A percentile compares a stretch with the other conserved stretches of the same genome.
Conservation (phyloP, 768 basidiomycete genomes). For the Collybiopsis confluens region DNA sequence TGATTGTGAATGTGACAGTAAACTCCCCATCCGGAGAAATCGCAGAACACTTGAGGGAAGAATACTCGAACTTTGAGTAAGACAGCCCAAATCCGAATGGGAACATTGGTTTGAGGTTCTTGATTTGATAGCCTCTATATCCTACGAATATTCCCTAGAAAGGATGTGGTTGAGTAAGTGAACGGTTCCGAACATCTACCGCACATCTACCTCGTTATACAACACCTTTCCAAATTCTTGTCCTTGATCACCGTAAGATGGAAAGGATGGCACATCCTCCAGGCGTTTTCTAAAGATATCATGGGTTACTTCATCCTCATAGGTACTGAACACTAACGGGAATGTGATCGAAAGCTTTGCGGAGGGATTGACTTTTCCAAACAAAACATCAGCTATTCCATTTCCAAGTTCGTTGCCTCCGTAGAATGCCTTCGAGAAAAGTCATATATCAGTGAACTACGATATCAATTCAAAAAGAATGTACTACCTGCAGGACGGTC, state of each 20-base stretch:
- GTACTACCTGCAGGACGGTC: constrained; percentile 35
- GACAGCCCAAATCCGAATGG: constrained; percentile 58
- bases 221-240: constrained; percentile 40
- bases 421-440: constrained; percentile 38
- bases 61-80: constrained; percentile 55
- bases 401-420: constrained; percentile 54
- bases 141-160: constrained; percentile 45
- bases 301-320: background rate
- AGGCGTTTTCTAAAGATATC: constrained; percentile 33
- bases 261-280: constrained; percentile 48
- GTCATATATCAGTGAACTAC: background rate
- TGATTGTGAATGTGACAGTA: constrained; percentile 38
- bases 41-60: constrained; percentile 30
- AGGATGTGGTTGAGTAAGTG: constrained; percentile 2
- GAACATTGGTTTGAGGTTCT: constrained; percentile 41
- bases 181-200: constrained; percentile 6
- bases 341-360: constrained; percentile 55
- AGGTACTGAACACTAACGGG: constrained; percentile 30
- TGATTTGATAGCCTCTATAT: constrained; percentile 47
- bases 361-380: constrained; percentile 56
- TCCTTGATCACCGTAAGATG: constrained; percentile 38
- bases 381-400: constrained; percentile 55
- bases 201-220: constrained; percentile 36
- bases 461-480: constrained; percentile 10
- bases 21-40: constrained; percentile 31